phyloP scores from a whole-genome alignment of 768 basidiomycete species.

The Trametes coccinea region DNA sequence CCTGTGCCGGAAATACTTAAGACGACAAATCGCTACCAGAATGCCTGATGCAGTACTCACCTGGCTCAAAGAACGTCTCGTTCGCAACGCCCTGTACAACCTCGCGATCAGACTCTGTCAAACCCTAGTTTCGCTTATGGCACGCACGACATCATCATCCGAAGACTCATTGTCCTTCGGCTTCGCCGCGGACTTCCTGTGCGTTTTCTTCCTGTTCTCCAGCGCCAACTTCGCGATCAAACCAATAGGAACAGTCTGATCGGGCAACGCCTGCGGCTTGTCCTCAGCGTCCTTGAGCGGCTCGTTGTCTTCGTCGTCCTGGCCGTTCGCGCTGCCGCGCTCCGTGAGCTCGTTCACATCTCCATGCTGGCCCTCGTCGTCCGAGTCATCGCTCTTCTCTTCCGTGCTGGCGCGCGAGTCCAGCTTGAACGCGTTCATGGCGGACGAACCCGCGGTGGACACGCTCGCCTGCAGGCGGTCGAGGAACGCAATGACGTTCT shows the following conservation, averaged over 20 bases:
- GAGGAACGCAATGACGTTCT: conserved; percentile 73
- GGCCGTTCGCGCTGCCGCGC: conserved; percentile 23
- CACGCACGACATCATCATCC: conserved; percentile 63
- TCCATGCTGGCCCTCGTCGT: conserved; percentile 22
- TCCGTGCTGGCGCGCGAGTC: conserved; percentile 36
- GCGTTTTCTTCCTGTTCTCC: conserved; percentile 44
- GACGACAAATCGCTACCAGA: too few relatives aligned
- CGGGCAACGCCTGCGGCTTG: conserved; percentile 55
- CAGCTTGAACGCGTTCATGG: conserved; percentile 45
- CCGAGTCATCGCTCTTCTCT: conserved; percentile 32
- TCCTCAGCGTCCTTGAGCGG: conserved; percentile 44
- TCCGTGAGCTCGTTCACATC: conserved; percentile 24
- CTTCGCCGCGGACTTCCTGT: conserved; percentile 16
- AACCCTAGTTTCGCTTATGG: not conserved
- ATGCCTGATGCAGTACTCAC: conserved; percentile 35
- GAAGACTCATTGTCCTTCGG: conserved; percentile 17
- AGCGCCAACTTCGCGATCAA: conserved; percentile 73
- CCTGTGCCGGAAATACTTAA: conserved; percentile 37
- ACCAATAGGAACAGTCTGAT: conserved; percentile 72
- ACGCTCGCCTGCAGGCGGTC: conserved; percentile 63
- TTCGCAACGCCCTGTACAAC: conserved; percentile 71
- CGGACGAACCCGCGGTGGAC: conserved; percentile 47
- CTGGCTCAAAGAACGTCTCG: conserved; percentile 78
- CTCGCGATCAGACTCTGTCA: conserved; percentile 11
- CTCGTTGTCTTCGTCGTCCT: conserved; percentile 29